Evolutionary conservation across 2,329 filamentous ascomycete genomes (phyloP), one percentile per base, ranked within the genome.

Genomic region (Corniculantispora saksenae): DNA sequence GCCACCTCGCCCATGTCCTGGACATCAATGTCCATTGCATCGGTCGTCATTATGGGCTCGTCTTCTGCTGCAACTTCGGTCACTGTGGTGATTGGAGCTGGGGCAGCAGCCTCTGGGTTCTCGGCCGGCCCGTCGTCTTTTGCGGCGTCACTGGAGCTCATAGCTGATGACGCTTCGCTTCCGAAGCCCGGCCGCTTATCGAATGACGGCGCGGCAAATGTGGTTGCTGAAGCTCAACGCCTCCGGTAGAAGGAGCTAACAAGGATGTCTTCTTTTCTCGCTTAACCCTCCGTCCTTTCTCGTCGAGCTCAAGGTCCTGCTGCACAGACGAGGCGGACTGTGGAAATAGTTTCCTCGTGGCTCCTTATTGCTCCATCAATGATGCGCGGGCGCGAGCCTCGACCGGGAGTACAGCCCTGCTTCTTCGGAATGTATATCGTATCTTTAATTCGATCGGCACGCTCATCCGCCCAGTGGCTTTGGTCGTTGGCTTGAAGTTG

Each of bases 1-100:
- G 70, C 68, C 45, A 74, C 69, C 43, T 80, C 73, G 9, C 79
- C 80, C 32, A 80, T 80, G 66, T 83, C 64, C 58, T 62, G 15
- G 32, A 66, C 64, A 27, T 63, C 64, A 40, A 60, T 63, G 6
- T 57, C 53, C 23, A 50, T 48, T 3, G 23, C 32, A 3, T 35
- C 43, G 15, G 61, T 29, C 19, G 47, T 29, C 7, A 19, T 45
- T 7, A 13, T 32, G 10, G 29, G 21, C 10, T 58, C 61, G 61
- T 50, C 51, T 13, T 48, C 61, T 13, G 53, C 51, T 27, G 50
- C 12, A 21, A 57, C 43, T n/a, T 53, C 51, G 43, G 40, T 56
- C 15, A 45, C 29, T 9, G 61, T 32, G 51, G 61, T 21, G 17
- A 29, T 48, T 21, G 61, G 58, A 53, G 47, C 58, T 21, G 15